A percentile compares a stretch with the other conserved stretches of the same genome.
Evolutionary conservation across 106 monocot genomes (phyloP).

Genomic region (Apostasia ramifera): DNA sequence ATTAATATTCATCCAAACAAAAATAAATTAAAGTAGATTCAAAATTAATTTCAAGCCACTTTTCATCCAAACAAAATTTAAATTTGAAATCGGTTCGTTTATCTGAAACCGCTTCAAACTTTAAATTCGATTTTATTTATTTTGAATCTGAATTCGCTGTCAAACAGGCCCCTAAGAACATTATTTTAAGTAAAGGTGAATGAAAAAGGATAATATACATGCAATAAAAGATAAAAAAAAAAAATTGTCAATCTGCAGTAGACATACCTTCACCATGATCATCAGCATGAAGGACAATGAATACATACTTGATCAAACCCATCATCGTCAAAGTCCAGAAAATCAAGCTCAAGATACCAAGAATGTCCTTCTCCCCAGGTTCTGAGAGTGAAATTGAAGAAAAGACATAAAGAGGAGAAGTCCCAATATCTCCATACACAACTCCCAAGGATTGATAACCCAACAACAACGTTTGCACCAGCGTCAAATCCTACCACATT

Average conservation of each 20-base stretch:
- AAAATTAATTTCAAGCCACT: too few relatives aligned
- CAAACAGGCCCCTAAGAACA: too few relatives aligned
- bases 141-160: too few relatives aligned
- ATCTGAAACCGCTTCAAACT: too few relatives aligned
- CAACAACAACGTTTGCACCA: slow-evolving; percentile 26
- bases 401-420: slow-evolving; percentile 62
- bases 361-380: slow-evolving; percentile 31
- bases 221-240: not conserved
- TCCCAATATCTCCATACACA: slow-evolving; percentile 62
- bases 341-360: slow-evolving; percentile 49
- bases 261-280: slow-evolving; percentile 66
- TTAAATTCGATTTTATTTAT: too few relatives aligned
- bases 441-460: slow-evolving; percentile 54
- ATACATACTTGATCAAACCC: slow-evolving; percentile 44
- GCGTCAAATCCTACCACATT: slow-evolving; percentile 20
- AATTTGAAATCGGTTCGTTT: too few relatives aligned
- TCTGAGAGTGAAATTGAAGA: slow-evolving; percentile 31
- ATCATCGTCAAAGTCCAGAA: slow-evolving; percentile 54
- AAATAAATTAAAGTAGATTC: too few relatives aligned
- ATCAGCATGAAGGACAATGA: slow-evolving; percentile 47
- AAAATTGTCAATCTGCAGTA: not conserved
- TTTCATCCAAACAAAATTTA: too few relatives aligned
- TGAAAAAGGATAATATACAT: not conserved
- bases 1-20: too few relatives aligned
- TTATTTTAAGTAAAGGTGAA: not conserved